Conservation (phyloP, 2,329 filamentous ascomycete species). For the Teratosphaeriaceae sp. region DNA sequence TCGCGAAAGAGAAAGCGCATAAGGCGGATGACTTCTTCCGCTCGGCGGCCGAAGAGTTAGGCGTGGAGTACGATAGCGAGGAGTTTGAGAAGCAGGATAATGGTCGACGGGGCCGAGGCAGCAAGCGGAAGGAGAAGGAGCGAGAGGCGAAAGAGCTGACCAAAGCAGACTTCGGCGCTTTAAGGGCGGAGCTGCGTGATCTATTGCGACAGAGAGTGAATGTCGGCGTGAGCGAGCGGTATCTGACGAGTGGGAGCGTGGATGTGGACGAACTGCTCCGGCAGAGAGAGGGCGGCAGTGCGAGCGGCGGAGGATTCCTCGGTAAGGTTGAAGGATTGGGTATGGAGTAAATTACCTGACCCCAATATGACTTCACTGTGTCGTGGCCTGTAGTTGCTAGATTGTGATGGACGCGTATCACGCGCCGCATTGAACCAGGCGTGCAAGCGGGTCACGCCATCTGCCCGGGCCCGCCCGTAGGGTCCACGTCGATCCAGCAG, state of each 20-base stretch:
- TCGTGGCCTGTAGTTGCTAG: too few species aligned
- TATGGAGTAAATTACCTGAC: slow-evolving; percentile 4
- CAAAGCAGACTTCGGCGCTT: slow-evolving; percentile 64
- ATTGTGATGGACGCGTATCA: too few species aligned
- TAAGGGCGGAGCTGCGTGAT: slow-evolving; percentile 66
- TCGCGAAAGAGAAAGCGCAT: slow-evolving; percentile 81
- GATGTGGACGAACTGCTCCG: slow-evolving; percentile 65
- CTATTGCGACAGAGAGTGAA: slow-evolving; percentile 71
- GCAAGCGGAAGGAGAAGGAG: slow-evolving; percentile 67
- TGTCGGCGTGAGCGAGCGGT: slow-evolving; percentile 78
- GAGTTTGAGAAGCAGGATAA: slow-evolving; percentile 62
- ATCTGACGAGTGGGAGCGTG: slow-evolving; percentile 77
- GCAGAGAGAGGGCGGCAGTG: slow-evolving; percentile 38
- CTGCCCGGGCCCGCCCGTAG: not conserved
- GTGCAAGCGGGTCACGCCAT: too few species aligned
- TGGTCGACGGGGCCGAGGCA: slow-evolving; percentile 57
- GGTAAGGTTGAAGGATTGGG: slow-evolving; percentile 41
- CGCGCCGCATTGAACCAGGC: too few species aligned
- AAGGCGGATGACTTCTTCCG: slow-evolving; percentile 81
- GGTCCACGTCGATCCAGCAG: not conserved
- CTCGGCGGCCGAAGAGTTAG: slow-evolving; percentile 81
- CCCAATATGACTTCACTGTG: too few species aligned
- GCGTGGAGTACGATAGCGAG: slow-evolving; percentile 88
- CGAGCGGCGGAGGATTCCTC: slow-evolving; percentile 59
- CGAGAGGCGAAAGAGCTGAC: slow-evolving; percentile 59